Evolutionary conservation across 306 rosid genomes (phyloP), one percentile per base, ranked within the genome.

Genomic region (Oxytropis ochrocephala): DNA sequence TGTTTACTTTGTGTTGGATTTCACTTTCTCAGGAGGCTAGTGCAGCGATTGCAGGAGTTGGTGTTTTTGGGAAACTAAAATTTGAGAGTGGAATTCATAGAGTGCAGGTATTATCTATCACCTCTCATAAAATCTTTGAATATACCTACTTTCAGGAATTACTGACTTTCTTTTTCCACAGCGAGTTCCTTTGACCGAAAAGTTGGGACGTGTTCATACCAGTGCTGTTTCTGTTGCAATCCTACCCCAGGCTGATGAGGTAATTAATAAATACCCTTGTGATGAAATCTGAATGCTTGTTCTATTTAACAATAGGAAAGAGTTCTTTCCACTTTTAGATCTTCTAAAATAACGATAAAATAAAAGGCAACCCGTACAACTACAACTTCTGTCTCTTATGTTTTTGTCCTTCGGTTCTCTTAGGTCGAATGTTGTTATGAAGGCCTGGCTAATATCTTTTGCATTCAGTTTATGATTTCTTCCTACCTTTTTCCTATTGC

Each of bases 181-280:
- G 98, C 82, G 96, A 64, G 93, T 90, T 77, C 98, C 96, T 43
- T 90, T 90, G 68, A 93, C 98, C 43, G 98, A 93, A 80, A 93
- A 90, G 77, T 75, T 78, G 38, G 98, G 96, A 70, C 98, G 98
- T 12, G 82, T 90, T 73, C 96, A 90, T 79, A 93, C 98, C 43
- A 93, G 98, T 88, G 96, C 98, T 72, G 80, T 93, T 70, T 90
- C 98, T 80, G 96, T 93, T 57, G 98, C 96, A 58, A 90, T 88
- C 74, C 98, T 93, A 69, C 96, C 98, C 69, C 96, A 93, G 76
- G 96, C 96, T 60, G 96, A 93, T 81, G 93, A 85, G 88, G 96
- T 93, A 53, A 74, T 64, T 77, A 53, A 86, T 82, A 47, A 71
- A 60, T 71, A 55, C 52, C 67, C 56, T 57, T 57, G 46, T 43